Evolutionary conservation across 2,329 filamentous ascomycete genomes (phyloP).

Genomic region (Bipolaris oryzae): DNA sequence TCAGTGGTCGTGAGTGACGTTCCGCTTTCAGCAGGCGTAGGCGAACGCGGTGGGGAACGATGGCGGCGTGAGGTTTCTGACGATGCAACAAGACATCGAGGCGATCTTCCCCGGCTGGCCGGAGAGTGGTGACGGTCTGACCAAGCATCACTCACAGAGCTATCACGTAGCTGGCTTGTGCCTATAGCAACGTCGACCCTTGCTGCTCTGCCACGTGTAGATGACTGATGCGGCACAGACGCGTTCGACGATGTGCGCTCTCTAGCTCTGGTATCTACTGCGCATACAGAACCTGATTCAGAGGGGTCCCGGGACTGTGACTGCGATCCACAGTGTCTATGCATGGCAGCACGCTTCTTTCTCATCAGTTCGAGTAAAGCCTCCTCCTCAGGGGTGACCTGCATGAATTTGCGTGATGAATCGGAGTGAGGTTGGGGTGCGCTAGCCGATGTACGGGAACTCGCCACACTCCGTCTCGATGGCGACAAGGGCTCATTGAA

Average conservation of each 20-base stretch:
- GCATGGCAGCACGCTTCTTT: slow-evolving; percentile 56
- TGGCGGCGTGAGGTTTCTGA: slow-evolving; percentile 42
- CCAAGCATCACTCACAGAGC: slow-evolving; percentile 35
- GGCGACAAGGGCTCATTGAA: slow-evolving; percentile 31
- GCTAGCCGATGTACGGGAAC: slow-evolving; percentile 41
- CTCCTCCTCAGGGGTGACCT: slow-evolving; percentile 58
- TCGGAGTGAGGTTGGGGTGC: slow-evolving; percentile 40
- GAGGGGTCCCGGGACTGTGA: slow-evolving; percentile 33
- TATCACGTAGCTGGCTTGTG: slow-evolving; percentile 36
- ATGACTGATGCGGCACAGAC: slow-evolving; percentile 30
- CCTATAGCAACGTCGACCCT: slow-evolving; percentile 23
- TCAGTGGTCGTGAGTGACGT: slow-evolving; percentile 40
- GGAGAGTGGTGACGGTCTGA: slow-evolving; percentile 24
- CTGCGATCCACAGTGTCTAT: slow-evolving; percentile 47
- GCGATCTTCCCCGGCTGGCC: slow-evolving; percentile 19
- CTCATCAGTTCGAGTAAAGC: slow-evolving; percentile 58
- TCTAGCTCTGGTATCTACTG: slow-evolving; percentile 23
- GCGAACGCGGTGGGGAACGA: slow-evolving; percentile 36
- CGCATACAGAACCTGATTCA: slow-evolving; percentile 34
- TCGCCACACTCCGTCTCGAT: slow-evolving; percentile 36
- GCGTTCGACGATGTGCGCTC: slow-evolving; percentile 25
- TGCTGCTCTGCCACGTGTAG: slow-evolving; percentile 34
- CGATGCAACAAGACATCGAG: slow-evolving; percentile 31
- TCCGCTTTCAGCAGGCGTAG: slow-evolving; percentile 32
- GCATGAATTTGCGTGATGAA: slow-evolving; percentile 50